Percentiles rank a stretch among this genome's conserved stretches.
Evolutionary conservation across 306 rosid species (phyloP).

Genomic region (cucumber (Cucumis sativus)): DNA sequence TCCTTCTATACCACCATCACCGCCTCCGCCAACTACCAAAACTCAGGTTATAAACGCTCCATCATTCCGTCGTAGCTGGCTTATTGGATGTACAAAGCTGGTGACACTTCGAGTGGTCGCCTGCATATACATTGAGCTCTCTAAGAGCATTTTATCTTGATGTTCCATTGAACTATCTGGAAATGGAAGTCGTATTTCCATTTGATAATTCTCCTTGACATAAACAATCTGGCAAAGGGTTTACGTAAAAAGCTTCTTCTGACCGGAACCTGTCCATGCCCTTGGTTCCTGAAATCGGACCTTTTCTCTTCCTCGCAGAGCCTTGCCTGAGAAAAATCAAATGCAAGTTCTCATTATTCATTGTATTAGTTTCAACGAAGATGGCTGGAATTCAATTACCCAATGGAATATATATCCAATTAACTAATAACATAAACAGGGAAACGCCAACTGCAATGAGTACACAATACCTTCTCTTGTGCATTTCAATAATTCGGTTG

Average conservation of each 20-base stretch:
- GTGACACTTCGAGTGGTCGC: neutral
- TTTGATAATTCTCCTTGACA: conserved; percentile 42
- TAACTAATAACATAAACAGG: neutral
- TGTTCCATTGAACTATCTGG: neutral
- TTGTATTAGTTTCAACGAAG: neutral
- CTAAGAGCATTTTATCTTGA: neutral
- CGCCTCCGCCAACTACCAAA: neutral
- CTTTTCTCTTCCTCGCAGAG: conserved; percentile 76
- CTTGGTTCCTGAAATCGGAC: conserved; percentile 82
- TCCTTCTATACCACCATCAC: neutral
- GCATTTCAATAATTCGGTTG: conserved; percentile 51
- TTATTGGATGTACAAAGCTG: neutral
- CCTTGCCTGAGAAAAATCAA: conserved; percentile 46
- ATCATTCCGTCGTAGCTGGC: neutral
- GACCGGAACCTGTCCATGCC: conserved; percentile 91
- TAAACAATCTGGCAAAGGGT: conserved; percentile 86
- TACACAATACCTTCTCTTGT: conserved; percentile 40
- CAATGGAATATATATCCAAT: neutral
- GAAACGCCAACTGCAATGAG: neutral
- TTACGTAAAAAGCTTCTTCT: conserved; percentile 85
- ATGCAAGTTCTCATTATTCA: neutral
- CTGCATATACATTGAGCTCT: neutral
- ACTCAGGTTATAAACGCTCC: neutral
- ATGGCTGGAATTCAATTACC: neutral
- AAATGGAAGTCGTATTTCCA: conserved; percentile 8